A percentile compares a stretch with the other conserved stretches of the same genome.
Evolutionary conservation across 83 land plant species (phyloP).

Genomic region (Thuja plicata): DNA sequence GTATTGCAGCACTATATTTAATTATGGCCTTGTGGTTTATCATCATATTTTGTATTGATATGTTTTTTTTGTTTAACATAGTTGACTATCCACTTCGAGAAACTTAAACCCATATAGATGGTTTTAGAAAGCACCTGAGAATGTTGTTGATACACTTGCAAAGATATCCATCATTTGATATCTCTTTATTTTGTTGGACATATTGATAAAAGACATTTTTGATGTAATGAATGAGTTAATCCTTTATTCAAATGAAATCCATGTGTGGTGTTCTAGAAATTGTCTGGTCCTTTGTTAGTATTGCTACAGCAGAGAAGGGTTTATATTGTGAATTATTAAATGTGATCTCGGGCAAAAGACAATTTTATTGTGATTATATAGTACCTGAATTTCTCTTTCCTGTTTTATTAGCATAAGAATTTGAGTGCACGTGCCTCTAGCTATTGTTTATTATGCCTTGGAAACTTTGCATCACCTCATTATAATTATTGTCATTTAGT

Average conservation of each 20-base stretch:
- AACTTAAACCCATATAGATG: neutral
- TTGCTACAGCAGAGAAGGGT: neutral
- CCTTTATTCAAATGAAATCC: neutral
- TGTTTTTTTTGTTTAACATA: neutral
- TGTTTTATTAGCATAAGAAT: neutral
- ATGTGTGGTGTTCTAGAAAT: no score
- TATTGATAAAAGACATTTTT: neutral
- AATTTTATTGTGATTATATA: neutral
- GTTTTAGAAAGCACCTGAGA: neutral
- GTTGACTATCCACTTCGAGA: neutral
- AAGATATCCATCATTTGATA: neutral
- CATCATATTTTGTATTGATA: neutral
- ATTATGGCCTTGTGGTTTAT: neutral
- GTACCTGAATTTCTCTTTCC: neutral
- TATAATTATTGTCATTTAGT: neutral
- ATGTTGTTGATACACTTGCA: neutral
- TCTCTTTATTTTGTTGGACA: neutral
- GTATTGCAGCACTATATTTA: neutral
- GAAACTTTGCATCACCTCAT: neutral
- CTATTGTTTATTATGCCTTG: neutral
- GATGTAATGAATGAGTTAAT: neutral
- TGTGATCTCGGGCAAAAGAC: neutral
- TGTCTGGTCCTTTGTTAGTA: neutral
- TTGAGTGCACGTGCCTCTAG: neutral
- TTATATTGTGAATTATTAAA: neutral